Evolutionary conservation across 2,329 filamentous ascomycete genomes (phyloP).

Genomic region (Aspergillus ustus): DNA sequence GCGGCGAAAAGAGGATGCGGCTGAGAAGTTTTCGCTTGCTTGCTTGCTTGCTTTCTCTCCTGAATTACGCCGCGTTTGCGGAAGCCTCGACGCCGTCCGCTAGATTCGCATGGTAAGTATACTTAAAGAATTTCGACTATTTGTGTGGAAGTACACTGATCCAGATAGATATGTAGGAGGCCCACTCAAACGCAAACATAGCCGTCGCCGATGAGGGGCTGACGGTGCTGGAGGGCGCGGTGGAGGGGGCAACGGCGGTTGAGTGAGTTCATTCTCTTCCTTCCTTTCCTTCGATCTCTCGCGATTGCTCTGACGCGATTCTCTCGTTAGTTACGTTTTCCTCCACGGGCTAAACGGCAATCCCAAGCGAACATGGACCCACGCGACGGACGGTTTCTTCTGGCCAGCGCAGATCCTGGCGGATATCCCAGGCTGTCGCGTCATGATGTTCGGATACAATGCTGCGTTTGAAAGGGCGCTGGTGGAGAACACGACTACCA

Average conservation of each 20-base stretch:
- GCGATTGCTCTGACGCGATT: too few species aligned
- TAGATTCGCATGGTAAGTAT: neutral
- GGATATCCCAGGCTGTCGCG: neutral
- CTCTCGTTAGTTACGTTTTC: neutral
- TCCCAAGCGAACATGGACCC: neutral
- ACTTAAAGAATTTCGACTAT: neutral
- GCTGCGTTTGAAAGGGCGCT: neutral
- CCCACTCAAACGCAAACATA: neutral
- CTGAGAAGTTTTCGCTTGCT: neutral
- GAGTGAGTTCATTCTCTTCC: neutral
- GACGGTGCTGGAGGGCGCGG: neutral
- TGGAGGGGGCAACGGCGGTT: neutral
- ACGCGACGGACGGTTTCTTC: neutral
- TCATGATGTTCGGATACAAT: conserved; percentile 4
- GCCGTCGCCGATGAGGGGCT: neutral
- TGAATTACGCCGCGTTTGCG: too few species aligned
- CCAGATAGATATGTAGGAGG: neutral
- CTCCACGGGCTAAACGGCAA: neutral
- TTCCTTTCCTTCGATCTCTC: too few species aligned
- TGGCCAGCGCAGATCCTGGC: neutral
- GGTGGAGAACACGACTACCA: neutral
- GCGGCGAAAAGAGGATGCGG: too few species aligned
- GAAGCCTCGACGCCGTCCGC: neutral
- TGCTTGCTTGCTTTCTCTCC: too few species aligned
- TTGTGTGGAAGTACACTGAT: neutral